Evolutionary conservation across 2,329 filamentous ascomycete species (phyloP), one percentile per base, ranked within the genome.

Genomic region (Seiridium cupressi): DNA sequence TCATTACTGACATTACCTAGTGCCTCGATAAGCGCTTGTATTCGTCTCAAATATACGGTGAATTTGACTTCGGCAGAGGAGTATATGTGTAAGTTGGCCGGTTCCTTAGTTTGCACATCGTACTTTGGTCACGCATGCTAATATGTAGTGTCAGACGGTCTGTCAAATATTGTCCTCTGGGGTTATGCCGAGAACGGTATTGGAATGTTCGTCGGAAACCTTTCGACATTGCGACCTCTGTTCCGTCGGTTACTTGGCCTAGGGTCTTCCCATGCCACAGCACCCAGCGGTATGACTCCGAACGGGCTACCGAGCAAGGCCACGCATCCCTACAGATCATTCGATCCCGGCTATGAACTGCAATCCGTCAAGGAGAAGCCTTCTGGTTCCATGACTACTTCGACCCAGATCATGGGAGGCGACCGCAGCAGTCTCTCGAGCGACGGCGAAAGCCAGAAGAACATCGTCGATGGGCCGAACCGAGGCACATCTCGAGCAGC

Each of bases 151-250:
- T 8, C 46, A 54, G 44, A 42, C 59, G 60, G 63, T 10, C 18
- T 66, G 8, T 56, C 56, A 55, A 62, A 66, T 36, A 66, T 66
- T 42, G 64, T 66, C 4, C 62, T 66, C 9, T 66, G 64, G 64
- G 64, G 63, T n/a, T 66, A 66, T 44, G 62, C 63, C 11, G 64
- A 66, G 48, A 64, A 64, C 38, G 64, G 64, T 26, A 56, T 65
- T 5, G 64, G 64, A 7, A 31, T 65, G 44, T 53, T 63, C 11
- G 62, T 62, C 42, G 64, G 64, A 10, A 62, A 62, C 38, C 5
- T 66, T 5, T 58, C 64, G 11, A 65, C 63, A 8, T 59, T 66
- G 44, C 60, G 60, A 13, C 64, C 64, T 5, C 46, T 66, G 26
- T 65, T 66, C 53, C 62, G 62, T 40, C 48, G 47, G 32, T 42